Evolutionary conservation across 2,329 filamentous ascomycete species (phyloP).

Genomic region (Grosmannia penicillata): DNA sequence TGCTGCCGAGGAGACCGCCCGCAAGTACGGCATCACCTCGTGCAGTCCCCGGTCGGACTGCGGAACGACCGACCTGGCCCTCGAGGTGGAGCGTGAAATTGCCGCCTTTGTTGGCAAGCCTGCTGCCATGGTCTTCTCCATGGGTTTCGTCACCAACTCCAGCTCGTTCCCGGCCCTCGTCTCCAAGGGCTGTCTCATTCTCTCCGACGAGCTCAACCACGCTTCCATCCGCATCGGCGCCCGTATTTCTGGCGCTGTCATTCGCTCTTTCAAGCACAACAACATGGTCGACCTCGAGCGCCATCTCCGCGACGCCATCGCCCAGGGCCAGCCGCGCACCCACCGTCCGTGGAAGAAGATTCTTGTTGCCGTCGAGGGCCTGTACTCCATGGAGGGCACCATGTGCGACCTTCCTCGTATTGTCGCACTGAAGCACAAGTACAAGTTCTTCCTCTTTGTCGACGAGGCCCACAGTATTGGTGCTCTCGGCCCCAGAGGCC

Average conservation of each 20-base stretch:
- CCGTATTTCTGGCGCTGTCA: constrained; percentile 85
- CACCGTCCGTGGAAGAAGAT: constrained; percentile 99
- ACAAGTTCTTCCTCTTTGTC: constrained; percentile 93
- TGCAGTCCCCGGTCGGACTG: constrained; percentile 70
- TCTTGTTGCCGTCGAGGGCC: constrained; percentile 82
- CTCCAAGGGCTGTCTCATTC: constrained; percentile 81
- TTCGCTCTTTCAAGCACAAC: constrained; percentile 95
- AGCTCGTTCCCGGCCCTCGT: constrained; percentile 85
- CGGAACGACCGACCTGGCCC: constrained; percentile 73
- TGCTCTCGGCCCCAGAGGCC: constrained; percentile 73
- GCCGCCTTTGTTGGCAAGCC: constrained; percentile 90
- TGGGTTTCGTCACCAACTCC: constrained; percentile 96
- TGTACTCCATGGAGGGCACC: constrained; percentile 99
- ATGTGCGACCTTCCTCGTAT: constrained; percentile 96
- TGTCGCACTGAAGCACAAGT: constrained; percentile 75
- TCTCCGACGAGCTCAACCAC: constrained; percentile 96
- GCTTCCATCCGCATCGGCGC: constrained; percentile 93
- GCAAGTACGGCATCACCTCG: constrained; percentile 71
- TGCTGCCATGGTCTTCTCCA: constrained; percentile 91
- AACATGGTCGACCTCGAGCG: constrained; percentile 80
- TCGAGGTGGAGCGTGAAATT: constrained; percentile 81
- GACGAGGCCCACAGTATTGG: constrained; percentile 96
- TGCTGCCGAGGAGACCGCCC: constrained; percentile 71
- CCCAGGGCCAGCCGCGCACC: constrained; percentile 93
- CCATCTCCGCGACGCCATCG: constrained; percentile 79